Percentiles rank a stretch among this genome's conserved stretches.
Conservation (phyloP, 2,329 filamentous ascomycete genomes). For the Claviceps citrina region DNA sequence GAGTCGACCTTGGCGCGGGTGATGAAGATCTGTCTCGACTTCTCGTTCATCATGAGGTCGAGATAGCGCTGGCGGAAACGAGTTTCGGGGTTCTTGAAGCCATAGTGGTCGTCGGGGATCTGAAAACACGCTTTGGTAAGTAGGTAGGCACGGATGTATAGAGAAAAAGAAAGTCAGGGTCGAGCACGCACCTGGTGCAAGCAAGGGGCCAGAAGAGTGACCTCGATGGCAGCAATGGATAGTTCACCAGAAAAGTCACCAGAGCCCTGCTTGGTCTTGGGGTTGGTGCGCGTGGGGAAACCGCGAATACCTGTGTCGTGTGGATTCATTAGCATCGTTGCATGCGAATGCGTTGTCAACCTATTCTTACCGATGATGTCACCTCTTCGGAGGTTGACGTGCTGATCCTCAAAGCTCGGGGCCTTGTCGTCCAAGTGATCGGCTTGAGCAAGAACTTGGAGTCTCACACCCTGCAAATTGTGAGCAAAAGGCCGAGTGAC, state of each 20-base stretch:
- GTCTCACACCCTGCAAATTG: conserved; percentile 36
- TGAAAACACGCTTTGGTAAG: conserved; percentile 5
- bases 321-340: too few species aligned
- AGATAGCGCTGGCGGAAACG: conserved; percentile 87
- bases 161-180: neutral
- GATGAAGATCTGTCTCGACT: conserved; percentile 66
- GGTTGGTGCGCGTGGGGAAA: conserved; percentile 48
- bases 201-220: conserved; percentile 77
- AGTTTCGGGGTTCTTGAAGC: conserved; percentile 90
- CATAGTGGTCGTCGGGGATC: conserved; percentile 71
- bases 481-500: neutral
- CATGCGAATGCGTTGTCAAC: too few species aligned
- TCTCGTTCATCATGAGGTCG: conserved; percentile 93
- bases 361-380: conserved; percentile 60
- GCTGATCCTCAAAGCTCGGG: conserved; percentile 66
- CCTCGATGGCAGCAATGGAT: conserved; percentile 78
- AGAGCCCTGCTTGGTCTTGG: conserved; percentile 73
- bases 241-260: conserved; percentile 59
- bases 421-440: conserved; percentile 56
- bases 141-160: neutral
- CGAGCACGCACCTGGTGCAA: conserved; percentile 54
- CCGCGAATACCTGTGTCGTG: conserved; percentile 14
- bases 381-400: conserved; percentile 75
- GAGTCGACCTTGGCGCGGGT: conserved; percentile 76
- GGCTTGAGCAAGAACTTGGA: conserved; percentile 86